Evolutionary conservation across 75 land plant species (phyloP), one percentile per base, ranked within the genome.

Genomic region (Azolla pinnata): DNA sequence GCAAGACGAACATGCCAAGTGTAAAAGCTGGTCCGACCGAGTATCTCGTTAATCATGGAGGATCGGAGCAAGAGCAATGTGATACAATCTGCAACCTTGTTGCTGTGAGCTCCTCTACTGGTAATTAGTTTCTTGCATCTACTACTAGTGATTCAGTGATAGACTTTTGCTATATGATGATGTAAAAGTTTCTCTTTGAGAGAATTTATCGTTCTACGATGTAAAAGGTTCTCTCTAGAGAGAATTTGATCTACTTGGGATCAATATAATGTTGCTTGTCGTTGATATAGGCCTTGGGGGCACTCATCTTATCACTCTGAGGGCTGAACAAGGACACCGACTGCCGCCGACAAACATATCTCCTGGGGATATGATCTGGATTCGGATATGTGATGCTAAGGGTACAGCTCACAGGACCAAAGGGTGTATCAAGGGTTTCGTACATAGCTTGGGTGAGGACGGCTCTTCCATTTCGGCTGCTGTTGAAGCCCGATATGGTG

Each of bases 361-460:
- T 38, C 95, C 95, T 7, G 90, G 95, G 33, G 95, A 88, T 55
- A 85, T 86, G 86, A 90, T 88, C 8, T 88, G 95, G 59, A 77
- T 88, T 28, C 62, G 95, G 49, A 65, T 73, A 33, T 80, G 76
- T 34, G 81, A 88, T 48, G 73, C 54, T 16, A 71, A 64, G 64
- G 90, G 86, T 25, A 80, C 75, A 0, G 82, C 80, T 5, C n/a
- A n/a, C n/a, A n/a, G n/a, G n/a, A 75, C 86, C 28, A 78, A 81
- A 0, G 79, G 85, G 46, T 82, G 82, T 66, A 72, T 83, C 73
- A 83, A 83, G 56, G 95, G 95, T 14, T 88, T 89, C 49, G 83
- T 88, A 25, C 42, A 85, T 63, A 83, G 74, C 44, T 61, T 88
- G 25, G 81, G 79, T 10, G 84, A 85, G 50, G 86, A 85, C 65